phyloP scores from a whole-genome alignment of 495 filamentous ascomycete genomes.

The Neurospora intermedia region DNA sequence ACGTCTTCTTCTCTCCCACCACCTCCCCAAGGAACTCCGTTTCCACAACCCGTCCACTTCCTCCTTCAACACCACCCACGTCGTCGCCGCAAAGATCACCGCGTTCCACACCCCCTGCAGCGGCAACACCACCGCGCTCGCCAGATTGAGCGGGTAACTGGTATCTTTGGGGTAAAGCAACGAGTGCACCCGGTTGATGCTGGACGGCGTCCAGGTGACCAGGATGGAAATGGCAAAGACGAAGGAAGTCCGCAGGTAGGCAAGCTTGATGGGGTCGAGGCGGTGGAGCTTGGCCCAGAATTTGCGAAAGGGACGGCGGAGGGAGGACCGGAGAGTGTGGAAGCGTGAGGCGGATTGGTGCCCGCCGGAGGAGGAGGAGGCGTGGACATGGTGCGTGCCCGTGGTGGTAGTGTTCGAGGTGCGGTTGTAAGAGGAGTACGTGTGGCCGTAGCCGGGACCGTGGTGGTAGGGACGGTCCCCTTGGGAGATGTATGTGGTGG shows the following conservation, averaged over 20 bases:
- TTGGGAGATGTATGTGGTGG: not conserved
- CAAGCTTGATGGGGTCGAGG: slow-evolving; percentile 53
- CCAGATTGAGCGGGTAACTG: slow-evolving; percentile 58
- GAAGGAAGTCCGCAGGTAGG: slow-evolving; percentile 71
- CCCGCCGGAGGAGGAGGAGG: slow-evolving; percentile 5
- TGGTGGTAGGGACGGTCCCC: not conserved
- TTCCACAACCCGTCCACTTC: slow-evolving; percentile 11
- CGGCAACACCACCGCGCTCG: slow-evolving; percentile 64
- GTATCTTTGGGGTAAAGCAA: slow-evolving; percentile 44
- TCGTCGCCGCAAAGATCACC: slow-evolving; percentile 63
- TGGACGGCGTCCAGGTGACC: slow-evolving; percentile 77
- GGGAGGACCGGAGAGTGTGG: not conserved
- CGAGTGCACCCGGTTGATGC: slow-evolving; percentile 65
- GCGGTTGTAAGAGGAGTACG: not conserved
- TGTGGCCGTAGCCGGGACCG: not conserved
- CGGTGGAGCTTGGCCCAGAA: slow-evolving; percentile 24
- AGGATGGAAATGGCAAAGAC: slow-evolving; percentile 70
- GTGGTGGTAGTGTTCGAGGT: not conserved
- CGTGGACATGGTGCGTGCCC: not conserved
- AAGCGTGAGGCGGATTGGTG: not conserved
- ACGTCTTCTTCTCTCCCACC: not conserved
- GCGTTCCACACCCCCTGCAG: slow-evolving; percentile 81
- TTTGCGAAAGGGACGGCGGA: slow-evolving; percentile 11
- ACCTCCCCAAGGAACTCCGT: not conserved
- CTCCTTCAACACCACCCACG: slow-evolving; percentile 23